A percentile compares a stretch with the other conserved stretches of the same genome.
These are phyloP conservation scores for Coniferiporia sulphurascens DNA, from an alignment of 1,284 basidiomycete genomes.

Conservation along the genomic window DNA sequence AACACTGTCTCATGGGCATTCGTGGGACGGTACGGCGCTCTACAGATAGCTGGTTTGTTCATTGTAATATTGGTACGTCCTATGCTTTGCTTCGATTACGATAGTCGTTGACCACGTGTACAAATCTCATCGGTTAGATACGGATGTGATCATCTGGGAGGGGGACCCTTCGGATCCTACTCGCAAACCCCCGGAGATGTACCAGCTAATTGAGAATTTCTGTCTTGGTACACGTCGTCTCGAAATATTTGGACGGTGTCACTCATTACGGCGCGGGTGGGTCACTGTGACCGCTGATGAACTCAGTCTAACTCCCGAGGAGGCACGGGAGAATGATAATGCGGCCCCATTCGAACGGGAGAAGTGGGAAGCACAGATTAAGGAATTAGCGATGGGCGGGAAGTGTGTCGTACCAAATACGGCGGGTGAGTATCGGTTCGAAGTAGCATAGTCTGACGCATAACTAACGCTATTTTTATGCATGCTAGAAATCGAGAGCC, in stretches of 20 bases:
- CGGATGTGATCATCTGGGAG: slow-evolving; percentile 96
- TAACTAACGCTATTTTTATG: slow-evolving; percentile 10
- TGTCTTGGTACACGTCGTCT: slow-evolving; percentile 91
- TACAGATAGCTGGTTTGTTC: slow-evolving; percentile 93
- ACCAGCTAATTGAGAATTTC: slow-evolving; percentile 95
- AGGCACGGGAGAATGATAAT: slow-evolving; percentile 45
- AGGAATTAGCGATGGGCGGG: slow-evolving; percentile 34
- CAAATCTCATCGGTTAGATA: slow-evolving; percentile 50
- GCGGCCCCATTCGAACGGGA: slow-evolving; percentile 21
- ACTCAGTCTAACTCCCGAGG: slow-evolving; percentile 33
- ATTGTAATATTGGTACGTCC: slow-evolving; percentile 85
- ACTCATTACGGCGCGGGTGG: slow-evolving; percentile 84
- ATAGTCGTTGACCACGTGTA: too few species aligned
- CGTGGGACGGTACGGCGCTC: slow-evolving; percentile 92
- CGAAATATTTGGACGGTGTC: slow-evolving; percentile 81
- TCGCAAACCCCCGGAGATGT: slow-evolving; percentile 91
- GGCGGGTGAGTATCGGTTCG: slow-evolving; percentile 30
- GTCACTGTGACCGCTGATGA: slow-evolving; percentile 77
- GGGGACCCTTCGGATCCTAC: slow-evolving; percentile 76
- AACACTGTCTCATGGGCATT: slow-evolving; percentile 99
- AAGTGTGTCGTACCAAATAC: slow-evolving; percentile 66
- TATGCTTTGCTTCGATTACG: neutral
- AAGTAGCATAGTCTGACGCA: slow-evolving; percentile 3
- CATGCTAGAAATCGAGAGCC: slow-evolving; percentile 69
- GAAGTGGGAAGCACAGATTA: slow-evolving; percentile 32